Evolutionary conservation across 805 yeast species (phyloP), one percentile per base, ranked within the genome.

Genomic region (Ogataea trehaloabstinens): DNA sequence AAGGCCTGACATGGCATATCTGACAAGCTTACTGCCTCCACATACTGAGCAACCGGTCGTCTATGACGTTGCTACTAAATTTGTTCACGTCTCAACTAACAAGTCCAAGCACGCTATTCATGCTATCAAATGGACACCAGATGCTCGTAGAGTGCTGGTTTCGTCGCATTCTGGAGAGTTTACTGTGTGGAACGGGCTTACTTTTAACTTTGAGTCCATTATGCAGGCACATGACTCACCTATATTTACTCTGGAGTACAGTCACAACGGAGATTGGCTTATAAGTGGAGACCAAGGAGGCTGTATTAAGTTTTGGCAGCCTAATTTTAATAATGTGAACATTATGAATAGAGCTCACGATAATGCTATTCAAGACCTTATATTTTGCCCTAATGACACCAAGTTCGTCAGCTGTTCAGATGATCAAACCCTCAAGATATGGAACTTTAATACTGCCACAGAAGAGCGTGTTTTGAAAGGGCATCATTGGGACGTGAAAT

Each of bases 181-280:
- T 63, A 90, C 98, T 10, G 68, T 93, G 32, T 93, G 98, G 98
- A 89, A 90, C 60, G 97, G 98, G 8, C 77, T 85, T 71, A 83
- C 95, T 7, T 93, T 91, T 65, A 88, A 87, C 58, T 89, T 93
- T 58, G 99, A 93, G 60, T 87, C 96, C 38, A 89, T 93, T 48
- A 93, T 90, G 95, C 99, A 93, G 68, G 98, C 98, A 1, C 99
- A 93, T 63, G 99, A 93, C 60, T 73, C 84, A 43, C 89, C 96
- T 0, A 84, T 93, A 25, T 73, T 89, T 24, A 71, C 91, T 1
- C 67, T 88, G 55, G 74, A 77, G 48, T 93, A 91, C 64, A 81
- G 93, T 5, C 95, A 88, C 60, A 82, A 83, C 44, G 96, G 88
- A 45, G 96, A 90, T 46, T 93, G 98, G 98, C 73, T 93, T 44